Evolutionary conservation across 352 stramenopile genomes (phyloP).

Genomic region (Phytophthora pini): DNA sequence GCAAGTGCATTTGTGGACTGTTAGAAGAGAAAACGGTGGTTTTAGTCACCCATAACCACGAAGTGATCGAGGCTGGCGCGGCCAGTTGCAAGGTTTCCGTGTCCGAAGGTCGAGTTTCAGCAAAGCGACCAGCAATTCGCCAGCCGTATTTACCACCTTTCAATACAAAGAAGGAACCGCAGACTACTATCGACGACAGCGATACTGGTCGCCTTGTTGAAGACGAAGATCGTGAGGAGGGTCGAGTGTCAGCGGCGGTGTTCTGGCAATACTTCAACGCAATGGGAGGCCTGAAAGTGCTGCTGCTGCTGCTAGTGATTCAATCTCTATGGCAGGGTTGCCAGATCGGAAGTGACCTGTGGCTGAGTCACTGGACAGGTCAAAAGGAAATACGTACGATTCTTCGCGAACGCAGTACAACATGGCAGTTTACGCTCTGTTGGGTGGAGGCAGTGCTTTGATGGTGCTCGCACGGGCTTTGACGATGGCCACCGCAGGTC

Average conservation of each 20-base stretch:
- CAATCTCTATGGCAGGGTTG: slow-evolving; percentile 37
- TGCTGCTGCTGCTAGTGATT: slow-evolving; percentile 10
- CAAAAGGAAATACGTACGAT: slow-evolving; percentile 14
- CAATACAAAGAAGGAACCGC: not conserved
- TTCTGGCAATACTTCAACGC: slow-evolving; percentile 49
- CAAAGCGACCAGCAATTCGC: no score
- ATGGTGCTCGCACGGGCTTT: slow-evolving; percentile 37
- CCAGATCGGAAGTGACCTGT: slow-evolving; percentile 41
- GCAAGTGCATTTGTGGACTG: slow-evolving; percentile 37
- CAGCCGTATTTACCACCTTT: not conserved
- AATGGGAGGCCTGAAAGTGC: slow-evolving; percentile 39
- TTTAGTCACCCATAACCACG: slow-evolving; percentile 89
- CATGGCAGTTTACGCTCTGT: slow-evolving; percentile 37
- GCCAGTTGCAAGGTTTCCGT: slow-evolving; percentile 22
- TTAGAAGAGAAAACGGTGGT: slow-evolving; percentile 68
- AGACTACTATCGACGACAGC: not conserved
- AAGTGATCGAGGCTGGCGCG: slow-evolving; percentile 41
- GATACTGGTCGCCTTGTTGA: slow-evolving; percentile 32
- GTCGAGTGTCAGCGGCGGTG: slow-evolving; percentile 42
- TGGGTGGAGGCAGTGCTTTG: slow-evolving; percentile 30
- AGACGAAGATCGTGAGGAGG: slow-evolving; percentile 49
- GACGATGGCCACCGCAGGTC: slow-evolving; percentile 33
- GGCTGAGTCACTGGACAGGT: slow-evolving; percentile 42
- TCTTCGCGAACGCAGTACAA: slow-evolving; percentile 16
- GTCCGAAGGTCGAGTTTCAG: slow-evolving; percentile 1